A percentile compares a stretch with the other conserved stretches of the same genome.
phyloP scores from a whole-genome alignment of 192 early-diverging fungal species.

The Entomortierella beljakovae region DNA sequence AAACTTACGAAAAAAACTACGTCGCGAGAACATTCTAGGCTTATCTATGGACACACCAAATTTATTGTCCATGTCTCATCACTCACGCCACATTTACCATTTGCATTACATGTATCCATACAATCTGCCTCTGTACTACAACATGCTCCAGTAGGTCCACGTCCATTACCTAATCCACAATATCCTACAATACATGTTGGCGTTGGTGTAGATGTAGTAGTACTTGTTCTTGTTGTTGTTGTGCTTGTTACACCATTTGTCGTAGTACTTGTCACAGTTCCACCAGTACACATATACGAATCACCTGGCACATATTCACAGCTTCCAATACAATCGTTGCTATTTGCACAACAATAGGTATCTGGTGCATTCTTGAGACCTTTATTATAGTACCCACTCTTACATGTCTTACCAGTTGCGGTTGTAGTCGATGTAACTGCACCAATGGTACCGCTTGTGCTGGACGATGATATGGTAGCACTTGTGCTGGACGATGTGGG shows the following conservation, averaged over 20 bases:
- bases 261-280: not conserved
- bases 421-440: not conserved
- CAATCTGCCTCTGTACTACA: not conserved
- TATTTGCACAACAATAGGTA: not conserved
- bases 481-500: too few relatives aligned
- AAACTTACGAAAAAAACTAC: too few relatives aligned
- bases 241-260: not conserved
- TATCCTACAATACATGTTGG: not conserved
- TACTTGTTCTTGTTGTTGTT: not conserved
- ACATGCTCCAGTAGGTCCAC: not conserved
- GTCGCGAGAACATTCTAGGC: too few relatives aligned
- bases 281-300: constrained; percentile 3
- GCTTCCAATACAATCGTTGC: not conserved
- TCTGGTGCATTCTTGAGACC: constrained; percentile 3
- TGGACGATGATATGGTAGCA: too few relatives aligned
- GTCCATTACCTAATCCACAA: not conserved
- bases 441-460: not conserved
- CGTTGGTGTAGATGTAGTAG: not conserved
- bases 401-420: constrained; percentile 1
- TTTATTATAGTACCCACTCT: constrained; percentile 1
- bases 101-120: not conserved
- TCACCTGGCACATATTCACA: constrained; percentile 5
- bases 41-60: too few relatives aligned
- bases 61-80: too few relatives aligned
- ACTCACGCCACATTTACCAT: too few relatives aligned